Evolutionary conservation across 169 alveolate species (phyloP), one percentile per base, ranked within the genome.

Genomic region (Neospora caninum): DNA sequence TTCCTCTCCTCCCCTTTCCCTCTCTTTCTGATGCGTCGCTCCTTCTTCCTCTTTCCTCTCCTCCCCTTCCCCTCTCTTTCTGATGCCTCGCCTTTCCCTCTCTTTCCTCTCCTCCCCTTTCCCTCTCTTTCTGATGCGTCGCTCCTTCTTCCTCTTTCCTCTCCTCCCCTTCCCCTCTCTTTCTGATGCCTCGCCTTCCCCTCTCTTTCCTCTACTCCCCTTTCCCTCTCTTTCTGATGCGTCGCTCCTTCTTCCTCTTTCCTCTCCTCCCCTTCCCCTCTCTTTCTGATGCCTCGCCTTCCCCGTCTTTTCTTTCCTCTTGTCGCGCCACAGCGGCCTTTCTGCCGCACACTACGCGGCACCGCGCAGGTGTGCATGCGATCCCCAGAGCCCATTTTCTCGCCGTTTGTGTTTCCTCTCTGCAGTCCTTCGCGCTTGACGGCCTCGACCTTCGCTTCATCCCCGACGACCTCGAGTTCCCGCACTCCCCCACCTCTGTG

Each of bases 371-470:
- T n/a, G n/a, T n/a, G n/a, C n/a, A n/a, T n/a, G n/a, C n/a, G n/a
- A n/a, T n/a, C n/a, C n/a, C n/a, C n/a, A n/a, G n/a, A n/a, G n/a
- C n/a, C n/a, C n/a, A n/a, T n/a, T n/a, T n/a, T n/a, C n/a, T n/a
- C n/a, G n/a, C 18, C 18, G 64, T 53, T 53, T 53, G 7, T 53
- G 64, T 13, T 22, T 36, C n/a, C 43, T 29, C 22, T n/a, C 36
- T 84, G 78, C 86, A 93, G 95, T 39, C 98, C 93, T 96, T 98
- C 92, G 98, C 99, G 83, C 97, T 98, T 86, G 97, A 98, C 92
- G 97, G 98, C 84, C 95, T 99, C 91, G 99, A 98, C 95, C 96
- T 99, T 91, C 96, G 99, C 87, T 98, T 99, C 95, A 97, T 99
- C 25, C 99, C 99, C 41, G 98, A 97, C 88, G 98, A 97, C 53